Evolutionary conservation across 768 basidiomycete species (phyloP).

Genomic region (Collybia sordida): DNA sequence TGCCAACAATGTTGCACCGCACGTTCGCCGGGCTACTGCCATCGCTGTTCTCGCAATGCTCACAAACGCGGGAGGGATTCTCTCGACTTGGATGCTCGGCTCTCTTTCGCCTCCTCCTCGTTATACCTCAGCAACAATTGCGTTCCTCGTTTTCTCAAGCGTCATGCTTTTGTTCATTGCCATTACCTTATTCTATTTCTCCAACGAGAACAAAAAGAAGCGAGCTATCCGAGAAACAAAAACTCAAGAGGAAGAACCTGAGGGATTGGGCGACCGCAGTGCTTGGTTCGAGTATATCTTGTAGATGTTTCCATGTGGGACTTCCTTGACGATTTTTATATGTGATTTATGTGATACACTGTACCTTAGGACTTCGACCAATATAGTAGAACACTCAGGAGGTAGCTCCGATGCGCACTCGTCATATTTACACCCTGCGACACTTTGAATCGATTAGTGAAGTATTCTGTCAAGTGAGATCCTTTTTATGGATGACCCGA

Average conservation of each 20-base stretch:
- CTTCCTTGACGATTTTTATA: too few relatives aligned
- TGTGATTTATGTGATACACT: too few relatives aligned
- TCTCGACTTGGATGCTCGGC: constrained; percentile 42
- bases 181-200: constrained; percentile 27
- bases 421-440: too few relatives aligned
- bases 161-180: constrained; percentile 21
- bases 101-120: constrained; percentile 32
- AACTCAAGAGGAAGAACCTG: constrained; percentile 23
- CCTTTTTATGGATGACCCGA: too few relatives aligned
- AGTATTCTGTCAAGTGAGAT: too few relatives aligned
- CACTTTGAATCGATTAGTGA: too few relatives aligned
- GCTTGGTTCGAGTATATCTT: constrained; percentile 37
- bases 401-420: too few relatives aligned
- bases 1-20: constrained; percentile 41
- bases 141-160: constrained; percentile 17
- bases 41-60: constrained; percentile 34
- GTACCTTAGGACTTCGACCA: too few relatives aligned
- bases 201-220: constrained; percentile 28
- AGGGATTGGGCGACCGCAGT: constrained; percentile 30
- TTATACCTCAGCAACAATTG: constrained; percentile 34
- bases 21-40: constrained; percentile 36
- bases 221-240: constrained; percentile 20
- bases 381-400: too few relatives aligned
- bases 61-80: constrained; percentile 37
- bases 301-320: constrained; percentile 12